Base-by-base conservation (phyloP, 2,329 filamentous ascomycete species). In the Fusarium veterinarium region DNA sequence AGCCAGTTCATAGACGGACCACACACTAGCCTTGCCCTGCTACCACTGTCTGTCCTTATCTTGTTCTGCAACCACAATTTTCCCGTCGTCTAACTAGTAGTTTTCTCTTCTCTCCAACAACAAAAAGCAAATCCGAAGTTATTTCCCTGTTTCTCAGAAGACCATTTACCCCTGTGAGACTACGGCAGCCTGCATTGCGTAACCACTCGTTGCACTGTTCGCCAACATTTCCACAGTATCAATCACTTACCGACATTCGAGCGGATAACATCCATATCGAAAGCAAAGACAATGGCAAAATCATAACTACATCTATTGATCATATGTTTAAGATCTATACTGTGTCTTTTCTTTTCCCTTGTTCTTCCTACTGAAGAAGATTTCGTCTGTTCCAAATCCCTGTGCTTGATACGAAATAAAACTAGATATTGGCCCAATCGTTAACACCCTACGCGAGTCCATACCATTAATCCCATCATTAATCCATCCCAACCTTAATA, bases 81-180 rank as follows among this genome's bases (percentile, higher is more conserved):
- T 37, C 19, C 20, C 13, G 7, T 14, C 16, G 10, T 12, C 16
- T 11, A 20, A 8, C 13, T 16, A 14, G 19, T 31, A 30, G 52
- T 61, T 61, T 38, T 33, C 45, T 61, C 57, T 64, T 61, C n/a
- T 40, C 61, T 52, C 46, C 17, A 17, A 51, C n/a, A 19, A 8
- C 30, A 23, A 53, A 40, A 53, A 53, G 49, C 49, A 53, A 28
- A 38, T 8, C 23, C 19, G 13, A 38, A 40, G 33, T 20, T 5
- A n/a, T 28, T 38, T 30, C 33, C 49, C 33, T 53, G 49, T 38
- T 25, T 17, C 49, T n/a, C 23, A 40, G 8, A 20, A 52, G 19
- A 12, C 13, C 17, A 13, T 25, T 37, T n/a, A 20, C 44, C 45
- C 45, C 25, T 38, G 60, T 41, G 52, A 59, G 37, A 60, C 30